These are phyloP conservation scores for Hypericum androsaemum DNA, from an alignment of 345 rosid genomes.

Conservation along the genomic window DNA sequence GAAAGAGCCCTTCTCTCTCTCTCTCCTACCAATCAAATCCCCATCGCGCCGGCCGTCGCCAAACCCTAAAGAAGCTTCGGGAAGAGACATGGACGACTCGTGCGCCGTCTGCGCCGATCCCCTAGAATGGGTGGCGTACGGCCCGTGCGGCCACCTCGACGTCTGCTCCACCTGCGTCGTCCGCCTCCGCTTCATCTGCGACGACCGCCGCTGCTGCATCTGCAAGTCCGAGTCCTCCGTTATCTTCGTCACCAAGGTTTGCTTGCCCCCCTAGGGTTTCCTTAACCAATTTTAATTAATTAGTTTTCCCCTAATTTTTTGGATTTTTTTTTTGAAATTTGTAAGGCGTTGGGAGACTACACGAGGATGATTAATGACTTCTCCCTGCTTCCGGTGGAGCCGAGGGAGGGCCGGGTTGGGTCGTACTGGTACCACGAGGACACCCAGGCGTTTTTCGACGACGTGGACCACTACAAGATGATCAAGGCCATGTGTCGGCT, in stretches of 20 bases:
- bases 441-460: constrained; percentile 19
- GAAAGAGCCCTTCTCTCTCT: not conserved
- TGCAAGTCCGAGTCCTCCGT: constrained; percentile 17
- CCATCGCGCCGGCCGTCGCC: not conserved
- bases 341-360: constrained; percentile 21
- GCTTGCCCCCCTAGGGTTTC: not conserved
- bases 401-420: constrained; percentile 18
- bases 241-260: constrained; percentile 20
- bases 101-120: constrained; percentile 22
- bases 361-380: constrained; percentile 21
- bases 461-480: constrained; percentile 15
- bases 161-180: constrained; percentile 22
- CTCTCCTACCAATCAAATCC: too few species aligned
- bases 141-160: constrained; percentile 19
- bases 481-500: constrained; percentile 19
- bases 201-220: constrained; percentile 20
- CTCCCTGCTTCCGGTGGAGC: constrained; percentile 3
- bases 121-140: constrained; percentile 22
- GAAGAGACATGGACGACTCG: constrained; percentile 23
- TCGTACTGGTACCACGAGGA: constrained; percentile 18
- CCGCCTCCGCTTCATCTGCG: constrained; percentile 22
- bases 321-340: not conserved
- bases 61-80: not conserved
- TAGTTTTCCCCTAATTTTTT: not conserved
- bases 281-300: not conserved